Percentiles rank a stretch among this genome's conserved stretches.
Evolutionary conservation across 371 early-diverging fungal genomes (phyloP).

Genomic region (Dentiscutata heterogama): DNA sequence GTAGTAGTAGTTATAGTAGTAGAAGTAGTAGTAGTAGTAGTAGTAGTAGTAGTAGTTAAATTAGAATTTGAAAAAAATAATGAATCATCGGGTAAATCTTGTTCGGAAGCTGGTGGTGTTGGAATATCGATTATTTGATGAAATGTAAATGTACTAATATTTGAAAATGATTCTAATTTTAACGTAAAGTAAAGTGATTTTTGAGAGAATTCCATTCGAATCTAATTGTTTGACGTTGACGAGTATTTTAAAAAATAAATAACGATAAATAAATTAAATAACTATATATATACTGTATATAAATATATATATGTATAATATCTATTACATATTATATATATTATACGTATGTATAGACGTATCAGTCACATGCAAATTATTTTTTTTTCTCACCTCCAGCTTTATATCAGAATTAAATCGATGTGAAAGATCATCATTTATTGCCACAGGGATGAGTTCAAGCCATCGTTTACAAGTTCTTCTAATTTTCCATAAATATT

Average conservation of each 20-base stretch:
- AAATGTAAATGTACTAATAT: constrained; percentile 11
- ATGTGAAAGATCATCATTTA: not conserved
- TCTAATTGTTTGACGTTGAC: not conserved
- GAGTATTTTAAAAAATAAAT: too few species aligned
- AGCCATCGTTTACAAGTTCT: constrained; percentile 11
- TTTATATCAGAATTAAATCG: constrained; percentile 4
- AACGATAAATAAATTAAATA: too few species aligned
- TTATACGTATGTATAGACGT: too few species aligned
- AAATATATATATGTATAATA: too few species aligned
- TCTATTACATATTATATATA: too few species aligned
- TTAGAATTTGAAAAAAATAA: not conserved
- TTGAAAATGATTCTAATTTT: constrained; percentile 6
- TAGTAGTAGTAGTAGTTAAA: not conserved
- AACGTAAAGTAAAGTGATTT: not conserved
- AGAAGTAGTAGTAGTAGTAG: not conserved
- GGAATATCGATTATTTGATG: not conserved
- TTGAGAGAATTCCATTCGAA: constrained; percentile 4
- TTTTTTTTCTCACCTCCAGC: not conserved
- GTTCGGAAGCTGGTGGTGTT: not conserved
- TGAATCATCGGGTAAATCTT: not conserved
- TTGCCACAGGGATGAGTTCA: not conserved
- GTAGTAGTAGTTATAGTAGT: not conserved
- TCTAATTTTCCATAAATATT: not conserved
- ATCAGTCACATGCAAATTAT: not conserved
- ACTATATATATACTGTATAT: too few species aligned